Conservation (phyloP, 2,329 filamentous ascomycete species). For the Capronia americana region DNA sequence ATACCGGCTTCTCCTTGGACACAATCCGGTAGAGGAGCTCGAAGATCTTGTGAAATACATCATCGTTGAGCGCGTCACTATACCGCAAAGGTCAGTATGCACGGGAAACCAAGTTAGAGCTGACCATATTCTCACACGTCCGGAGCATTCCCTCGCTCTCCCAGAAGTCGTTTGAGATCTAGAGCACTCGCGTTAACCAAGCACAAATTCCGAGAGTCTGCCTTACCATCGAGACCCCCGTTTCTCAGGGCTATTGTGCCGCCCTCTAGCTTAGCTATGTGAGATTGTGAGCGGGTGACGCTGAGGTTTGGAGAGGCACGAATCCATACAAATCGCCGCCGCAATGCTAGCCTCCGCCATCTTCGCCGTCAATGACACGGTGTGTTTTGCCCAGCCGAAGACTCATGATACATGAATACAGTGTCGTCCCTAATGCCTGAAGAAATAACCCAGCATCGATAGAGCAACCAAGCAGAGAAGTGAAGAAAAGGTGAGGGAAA, state of each 20-base stretch:
- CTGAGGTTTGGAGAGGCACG: conserved; percentile 37
- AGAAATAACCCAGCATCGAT: neutral
- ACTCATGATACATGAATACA: conserved; percentile 12
- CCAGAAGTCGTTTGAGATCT: conserved; percentile 64
- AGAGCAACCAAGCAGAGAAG: neutral
- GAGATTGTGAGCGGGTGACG: conserved; percentile 27
- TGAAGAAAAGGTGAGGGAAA: conserved; percentile 2
- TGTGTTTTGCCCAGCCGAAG: neutral
- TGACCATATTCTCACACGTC: conserved; percentile 17
- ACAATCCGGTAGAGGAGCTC: conserved; percentile 78
- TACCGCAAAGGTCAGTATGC: conserved; percentile 3
- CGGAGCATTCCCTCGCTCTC: conserved; percentile 53
- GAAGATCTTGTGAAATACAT: conserved; percentile 79
- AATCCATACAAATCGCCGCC: conserved; percentile 51
- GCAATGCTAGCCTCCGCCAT: conserved; percentile 54
- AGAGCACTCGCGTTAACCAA: conserved; percentile 31
- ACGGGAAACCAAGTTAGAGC: neutral
- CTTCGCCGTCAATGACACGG: conserved; percentile 16
- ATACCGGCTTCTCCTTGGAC: conserved; percentile 71
- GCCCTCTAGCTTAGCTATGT: conserved; percentile 47
- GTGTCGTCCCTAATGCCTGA: neutral
- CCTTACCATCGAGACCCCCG: conserved; percentile 57
- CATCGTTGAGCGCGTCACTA: conserved; percentile 66
- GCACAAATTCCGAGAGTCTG: conserved; percentile 3
- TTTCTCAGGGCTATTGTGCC: conserved; percentile 24